Evolutionary conservation across 768 basidiomycete genomes (phyloP).

Genomic region (Rubroboletus satanas): DNA sequence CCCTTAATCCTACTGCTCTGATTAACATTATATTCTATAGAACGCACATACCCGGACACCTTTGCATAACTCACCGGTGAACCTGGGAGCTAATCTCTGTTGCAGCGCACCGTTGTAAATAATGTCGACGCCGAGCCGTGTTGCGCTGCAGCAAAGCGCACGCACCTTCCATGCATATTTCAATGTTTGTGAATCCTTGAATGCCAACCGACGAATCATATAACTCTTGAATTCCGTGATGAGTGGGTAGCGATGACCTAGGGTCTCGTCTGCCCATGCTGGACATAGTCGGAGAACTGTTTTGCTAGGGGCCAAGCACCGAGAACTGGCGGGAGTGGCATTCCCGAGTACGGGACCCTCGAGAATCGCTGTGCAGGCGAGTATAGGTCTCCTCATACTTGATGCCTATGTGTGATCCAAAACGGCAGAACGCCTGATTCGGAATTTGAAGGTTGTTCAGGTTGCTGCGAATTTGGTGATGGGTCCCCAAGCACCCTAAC

Average conservation of each 20-base stretch:
- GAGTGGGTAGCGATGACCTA: not conserved
- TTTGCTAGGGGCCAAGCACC: not conserved
- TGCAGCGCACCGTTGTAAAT: not conserved
- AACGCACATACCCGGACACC: not conserved
- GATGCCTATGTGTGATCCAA: not conserved
- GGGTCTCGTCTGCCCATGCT: not conserved
- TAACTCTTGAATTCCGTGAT: not conserved
- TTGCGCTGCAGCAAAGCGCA: not conserved
- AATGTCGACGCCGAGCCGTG: not conserved
- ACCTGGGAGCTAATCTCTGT: not conserved
- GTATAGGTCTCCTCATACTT: not conserved
- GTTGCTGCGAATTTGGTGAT: not conserved
- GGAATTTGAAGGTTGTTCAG: not conserved
- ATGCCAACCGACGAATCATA: not conserved
- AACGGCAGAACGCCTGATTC: not conserved
- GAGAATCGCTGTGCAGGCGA: slow-evolving; percentile 3
- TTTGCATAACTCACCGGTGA: not conserved
- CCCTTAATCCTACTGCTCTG: not conserved
- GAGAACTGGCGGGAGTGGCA: slow-evolving; percentile 3
- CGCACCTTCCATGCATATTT: not conserved
- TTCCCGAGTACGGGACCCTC: not conserved
- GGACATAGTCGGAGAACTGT: not conserved
- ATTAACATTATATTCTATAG: not conserved
- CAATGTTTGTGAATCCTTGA: not conserved
- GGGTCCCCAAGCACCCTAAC: not conserved